phyloP scores from a whole-genome alignment of 2,329 filamentous ascomycete genomes.

The Westerdykella aurantiaca region DNA sequence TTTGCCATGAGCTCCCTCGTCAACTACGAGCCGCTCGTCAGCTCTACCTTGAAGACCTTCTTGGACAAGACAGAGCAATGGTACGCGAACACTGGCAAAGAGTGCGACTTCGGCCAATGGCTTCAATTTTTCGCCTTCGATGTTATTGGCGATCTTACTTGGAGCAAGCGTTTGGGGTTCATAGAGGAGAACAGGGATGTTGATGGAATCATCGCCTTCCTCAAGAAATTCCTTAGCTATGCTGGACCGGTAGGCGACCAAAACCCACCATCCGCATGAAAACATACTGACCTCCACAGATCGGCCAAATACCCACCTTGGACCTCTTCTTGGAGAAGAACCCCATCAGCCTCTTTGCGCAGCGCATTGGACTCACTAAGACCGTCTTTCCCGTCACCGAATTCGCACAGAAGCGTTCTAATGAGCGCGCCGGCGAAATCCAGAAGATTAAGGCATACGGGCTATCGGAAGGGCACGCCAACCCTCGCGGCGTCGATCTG shows the following conservation, averaged over 20 bases:
- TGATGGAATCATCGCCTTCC: conserved; percentile 64
- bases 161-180: conserved; percentile 69
- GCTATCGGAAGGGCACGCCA: conserved; percentile 26
- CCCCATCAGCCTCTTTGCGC: conserved; percentile 62
- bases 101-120: conserved; percentile 65
- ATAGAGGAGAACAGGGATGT: conserved; percentile 69
- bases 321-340: conserved; percentile 70
- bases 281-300: conserved; percentile 35
- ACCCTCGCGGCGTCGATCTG: conserved; percentile 49
- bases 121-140: conserved; percentile 78
- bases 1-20: conserved; percentile 74
- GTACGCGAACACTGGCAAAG: conserved; percentile 38
- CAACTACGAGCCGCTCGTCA: conserved; percentile 74
- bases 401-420: conserved; percentile 65
- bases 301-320: conserved; percentile 69
- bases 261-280: neutral
- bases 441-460: conserved; percentile 44
- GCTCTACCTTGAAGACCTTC: conserved; percentile 67
- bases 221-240: conserved; percentile 62
- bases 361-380: conserved; percentile 61
- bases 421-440: conserved; percentile 55
- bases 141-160: conserved; percentile 72
- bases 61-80: conserved; percentile 47
- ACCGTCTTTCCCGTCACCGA: conserved; percentile 65
- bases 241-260: conserved; percentile 56